Evolutionary conservation across 108 stramenopile genomes (phyloP).

Genomic region (Aurantiochytrium sp.): DNA sequence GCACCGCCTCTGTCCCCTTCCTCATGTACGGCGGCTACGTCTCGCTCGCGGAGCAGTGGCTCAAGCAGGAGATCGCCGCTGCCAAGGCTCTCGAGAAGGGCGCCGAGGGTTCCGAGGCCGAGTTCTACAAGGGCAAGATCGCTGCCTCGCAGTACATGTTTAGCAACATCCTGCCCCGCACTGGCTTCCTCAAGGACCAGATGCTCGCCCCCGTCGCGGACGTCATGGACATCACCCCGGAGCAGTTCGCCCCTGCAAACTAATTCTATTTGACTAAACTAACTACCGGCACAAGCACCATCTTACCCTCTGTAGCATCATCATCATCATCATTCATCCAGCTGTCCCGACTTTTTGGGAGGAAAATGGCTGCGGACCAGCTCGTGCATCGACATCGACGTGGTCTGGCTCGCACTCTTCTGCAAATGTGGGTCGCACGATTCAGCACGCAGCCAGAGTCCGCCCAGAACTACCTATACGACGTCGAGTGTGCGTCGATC

Average conservation of each 20-base stretch:
- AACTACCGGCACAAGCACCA: too few relatives aligned
- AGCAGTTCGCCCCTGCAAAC: background rate
- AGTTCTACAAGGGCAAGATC: conserved; percentile 39
- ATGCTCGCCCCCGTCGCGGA: background rate
- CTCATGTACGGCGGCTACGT: conserved; percentile 36
- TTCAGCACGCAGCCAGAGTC: too few relatives aligned
- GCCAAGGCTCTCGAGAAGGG: conserved; percentile 21
- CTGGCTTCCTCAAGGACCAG: background rate
- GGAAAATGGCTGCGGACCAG: too few relatives aligned
- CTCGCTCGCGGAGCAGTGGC: conserved; percentile 37
- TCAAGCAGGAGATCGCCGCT: conserved; percentile 34
- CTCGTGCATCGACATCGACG: too few relatives aligned
- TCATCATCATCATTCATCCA: too few relatives aligned
- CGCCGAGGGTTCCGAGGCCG: conserved; percentile 16
- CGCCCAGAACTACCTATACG: too few relatives aligned
- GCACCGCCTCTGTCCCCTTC: background rate
- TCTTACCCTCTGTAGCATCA: too few relatives aligned
- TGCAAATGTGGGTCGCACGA: too few relatives aligned
- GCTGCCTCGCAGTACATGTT: conserved; percentile 32
- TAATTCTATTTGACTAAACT: background rate
- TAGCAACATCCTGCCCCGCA: conserved; percentile 6
- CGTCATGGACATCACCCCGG: conserved; percentile 14
- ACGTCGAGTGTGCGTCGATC: too few relatives aligned
- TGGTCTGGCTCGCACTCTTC: too few relatives aligned
- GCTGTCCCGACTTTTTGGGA: too few relatives aligned